These are phyloP conservation scores for Neurospora sp. DNA, from an alignment of 495 filamentous ascomycete species.

Conservation along the genomic window DNA sequence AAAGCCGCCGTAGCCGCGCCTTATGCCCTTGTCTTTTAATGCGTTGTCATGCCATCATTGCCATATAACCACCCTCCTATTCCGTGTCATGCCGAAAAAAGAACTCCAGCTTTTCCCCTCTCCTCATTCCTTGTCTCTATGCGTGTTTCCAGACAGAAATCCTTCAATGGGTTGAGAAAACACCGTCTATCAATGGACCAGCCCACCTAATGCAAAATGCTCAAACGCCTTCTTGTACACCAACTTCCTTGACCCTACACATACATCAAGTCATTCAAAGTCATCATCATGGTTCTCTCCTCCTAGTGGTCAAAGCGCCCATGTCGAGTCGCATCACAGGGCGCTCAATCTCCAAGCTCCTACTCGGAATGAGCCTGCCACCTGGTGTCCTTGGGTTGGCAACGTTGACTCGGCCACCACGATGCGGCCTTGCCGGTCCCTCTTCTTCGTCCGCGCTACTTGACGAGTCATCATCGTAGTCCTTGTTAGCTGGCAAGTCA, in stretches of 20 bases:
- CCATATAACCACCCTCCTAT: not conserved
- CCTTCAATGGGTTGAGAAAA: not conserved
- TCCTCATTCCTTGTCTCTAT: not conserved
- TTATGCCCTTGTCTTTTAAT: not conserved
- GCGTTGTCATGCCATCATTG: not conserved
- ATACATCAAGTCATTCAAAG: not conserved
- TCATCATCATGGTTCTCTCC: not conserved
- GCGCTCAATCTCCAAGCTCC: slow-evolving; percentile 38
- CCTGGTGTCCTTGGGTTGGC: slow-evolving; percentile 45
- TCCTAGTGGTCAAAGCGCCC: not conserved
- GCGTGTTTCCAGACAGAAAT: not conserved
- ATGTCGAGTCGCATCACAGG: slow-evolving; percentile 29
- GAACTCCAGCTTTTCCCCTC: not conserved
- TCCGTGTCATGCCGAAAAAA: not conserved
- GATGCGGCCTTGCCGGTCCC: slow-evolving; percentile 28
- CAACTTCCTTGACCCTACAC: not conserved
- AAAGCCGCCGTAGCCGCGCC: not conserved
- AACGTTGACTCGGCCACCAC: slow-evolving; percentile 41
- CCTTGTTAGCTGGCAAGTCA: not conserved
- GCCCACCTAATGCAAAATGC: not conserved
- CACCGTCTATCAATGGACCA: not conserved
- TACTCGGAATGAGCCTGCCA: slow-evolving; percentile 33
- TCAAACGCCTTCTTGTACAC: not conserved
- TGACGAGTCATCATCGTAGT: slow-evolving; percentile 24
- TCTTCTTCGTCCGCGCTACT: slow-evolving; percentile 26